Evolutionary conservation across 1,284 basidiomycete genomes (phyloP).

Genomic region (Cutaneotrichosporon curvatum): DNA sequence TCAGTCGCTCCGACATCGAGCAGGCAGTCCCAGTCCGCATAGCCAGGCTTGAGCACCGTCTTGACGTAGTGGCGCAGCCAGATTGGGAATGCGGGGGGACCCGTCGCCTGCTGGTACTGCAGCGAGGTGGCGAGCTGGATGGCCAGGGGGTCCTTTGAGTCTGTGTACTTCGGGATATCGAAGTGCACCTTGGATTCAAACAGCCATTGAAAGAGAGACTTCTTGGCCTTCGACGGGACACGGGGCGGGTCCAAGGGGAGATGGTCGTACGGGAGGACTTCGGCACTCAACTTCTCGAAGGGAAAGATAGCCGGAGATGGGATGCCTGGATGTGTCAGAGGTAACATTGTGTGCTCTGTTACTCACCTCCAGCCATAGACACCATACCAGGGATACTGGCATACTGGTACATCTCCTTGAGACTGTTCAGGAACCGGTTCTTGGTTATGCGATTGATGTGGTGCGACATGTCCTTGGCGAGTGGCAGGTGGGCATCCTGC

Average conservation of each 20-base stretch:
- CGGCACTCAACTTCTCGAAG: conserved; percentile 44
- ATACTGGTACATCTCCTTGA: conserved; percentile 53
- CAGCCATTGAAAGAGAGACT: conserved; percentile 56
- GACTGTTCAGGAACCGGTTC: conserved; percentile 53
- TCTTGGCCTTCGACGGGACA: conserved; percentile 25
- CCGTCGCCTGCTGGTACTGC: conserved; percentile 57
- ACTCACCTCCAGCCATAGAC: conserved; percentile 14
- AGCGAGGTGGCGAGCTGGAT: conserved; percentile 61
- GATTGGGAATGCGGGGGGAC: conserved; percentile 39
- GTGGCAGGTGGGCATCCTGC: conserved; percentile 22
- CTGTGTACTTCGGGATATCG: conserved; percentile 55
- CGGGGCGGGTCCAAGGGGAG: conserved; percentile 53
- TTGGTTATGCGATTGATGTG: conserved; percentile 56
- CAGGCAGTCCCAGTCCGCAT: conserved; percentile 59
- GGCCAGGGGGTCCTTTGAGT: conserved; percentile 37
- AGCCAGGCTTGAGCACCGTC: conserved; percentile 62
- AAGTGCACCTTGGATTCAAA: conserved; percentile 50
- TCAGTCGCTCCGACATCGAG: conserved; percentile 71
- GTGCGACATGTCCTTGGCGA: conserved; percentile 55
- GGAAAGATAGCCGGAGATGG: conserved; percentile 48
- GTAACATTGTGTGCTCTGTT: not conserved
- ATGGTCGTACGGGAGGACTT: conserved; percentile 31
- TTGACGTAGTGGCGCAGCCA: conserved; percentile 54
- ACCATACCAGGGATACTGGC: conserved; percentile 30
- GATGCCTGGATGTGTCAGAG: conserved; percentile 20